Evolutionary conservation across 768 basidiomycete species (phyloP), one percentile per base, ranked within the genome.

Genomic region (Calocera cornea): DNA sequence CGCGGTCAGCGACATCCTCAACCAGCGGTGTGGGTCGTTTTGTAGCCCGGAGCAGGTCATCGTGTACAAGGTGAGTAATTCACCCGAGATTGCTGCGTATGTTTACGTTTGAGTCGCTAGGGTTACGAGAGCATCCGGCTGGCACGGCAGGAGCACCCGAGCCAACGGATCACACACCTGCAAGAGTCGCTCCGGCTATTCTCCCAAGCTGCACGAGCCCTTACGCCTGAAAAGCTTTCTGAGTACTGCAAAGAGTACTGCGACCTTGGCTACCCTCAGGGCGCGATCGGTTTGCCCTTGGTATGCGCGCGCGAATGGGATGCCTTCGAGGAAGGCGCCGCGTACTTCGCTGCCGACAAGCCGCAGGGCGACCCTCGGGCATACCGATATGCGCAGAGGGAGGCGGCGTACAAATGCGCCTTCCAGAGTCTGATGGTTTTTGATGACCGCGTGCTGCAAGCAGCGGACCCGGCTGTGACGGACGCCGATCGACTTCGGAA

Each of bases 21-120:
- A 98, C 74, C 87, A 90, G 72, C 83, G 93, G 75, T 99, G 97
- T 71, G 95, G 95, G 1, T 92, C 94, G 16, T 98, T 98, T 83
- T 97, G 94, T 77, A 95, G 95, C 71, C 88, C 95, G 1, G 97
- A 97, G 73, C 97, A 99, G 77, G 97, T 99, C 49, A 90, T 97
- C 83, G 77, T 97, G 33, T 97, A 98, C 80, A 99, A 99, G 82
- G 93, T 86, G 72, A 67, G 78, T 69, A 38, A 38, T 71, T 34
- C 31, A 66, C 67, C 49, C 63, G 65, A 41, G 22, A 70, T 63
- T 69, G 12, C 16, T 12, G 0, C 27, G 29, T 33, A 24, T 29
- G 19, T n/a, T 34, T 24, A 68, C 2, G 40, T 10, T 11, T 11
- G 41, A 29, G 44, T 14, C 36, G 34, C 1, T 65, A 95, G 92